A percentile compares a stretch with the other conserved stretches of the same genome.
Evolutionary conservation across 345 rosid genomes (phyloP).

Genomic region (Sisymbrium irio): DNA sequence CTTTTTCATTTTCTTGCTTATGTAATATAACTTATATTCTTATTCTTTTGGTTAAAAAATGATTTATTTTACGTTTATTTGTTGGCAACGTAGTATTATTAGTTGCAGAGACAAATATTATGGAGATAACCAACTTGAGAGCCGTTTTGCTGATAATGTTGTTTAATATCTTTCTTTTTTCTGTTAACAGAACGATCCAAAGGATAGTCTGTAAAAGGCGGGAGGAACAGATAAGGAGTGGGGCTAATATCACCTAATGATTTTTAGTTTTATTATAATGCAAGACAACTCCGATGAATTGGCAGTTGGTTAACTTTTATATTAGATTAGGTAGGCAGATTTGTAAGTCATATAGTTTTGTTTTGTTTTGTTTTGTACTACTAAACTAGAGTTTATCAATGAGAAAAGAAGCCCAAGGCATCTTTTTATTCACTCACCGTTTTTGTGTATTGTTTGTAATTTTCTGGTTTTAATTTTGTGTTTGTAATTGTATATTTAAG

Average conservation of each 20-base stretch:
- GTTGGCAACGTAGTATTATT: neutral
- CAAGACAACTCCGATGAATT: conserved; percentile 18
- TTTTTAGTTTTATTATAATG: neutral
- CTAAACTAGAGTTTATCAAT: conserved; percentile 4
- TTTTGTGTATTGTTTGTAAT: neutral
- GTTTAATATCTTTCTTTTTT: neutral
- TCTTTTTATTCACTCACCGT: neutral
- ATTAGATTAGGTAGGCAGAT: conserved; percentile 9
- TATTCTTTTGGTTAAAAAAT: neutral
- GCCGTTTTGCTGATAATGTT: conserved; percentile 17
- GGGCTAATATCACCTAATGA: neutral
- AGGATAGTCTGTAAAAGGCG: conserved; percentile 16
- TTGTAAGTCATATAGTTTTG: neutral
- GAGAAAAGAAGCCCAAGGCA: conserved; percentile 26
- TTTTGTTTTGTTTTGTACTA: neutral
- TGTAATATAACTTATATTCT: neutral
- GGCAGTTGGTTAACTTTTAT: conserved; percentile 19
- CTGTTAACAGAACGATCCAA: conserved; percentile 22
- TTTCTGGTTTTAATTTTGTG: neutral
- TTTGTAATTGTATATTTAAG: conserved; percentile 3
- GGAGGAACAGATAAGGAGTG: conserved; percentile 5
- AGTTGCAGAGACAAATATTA: neutral
- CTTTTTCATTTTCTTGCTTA: neutral
- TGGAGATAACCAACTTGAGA: conserved; percentile 1
- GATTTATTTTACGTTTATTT: neutral